Conservation (phyloP, 352 stramenopile species). For the Globisporangium spinosum region DNA sequence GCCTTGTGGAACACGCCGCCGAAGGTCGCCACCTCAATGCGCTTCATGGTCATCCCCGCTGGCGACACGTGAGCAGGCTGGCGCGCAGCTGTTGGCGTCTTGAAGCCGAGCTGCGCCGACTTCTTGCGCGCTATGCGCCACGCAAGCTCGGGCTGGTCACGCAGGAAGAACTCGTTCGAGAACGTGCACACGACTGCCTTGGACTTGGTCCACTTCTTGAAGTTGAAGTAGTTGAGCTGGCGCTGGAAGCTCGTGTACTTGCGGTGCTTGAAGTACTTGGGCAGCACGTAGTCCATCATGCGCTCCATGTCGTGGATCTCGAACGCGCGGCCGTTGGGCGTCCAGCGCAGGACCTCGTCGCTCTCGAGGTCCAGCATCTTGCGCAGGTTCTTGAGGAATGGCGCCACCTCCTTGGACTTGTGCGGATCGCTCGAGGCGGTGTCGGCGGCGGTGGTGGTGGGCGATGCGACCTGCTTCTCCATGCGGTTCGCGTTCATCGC, state of each 20-base stretch:
- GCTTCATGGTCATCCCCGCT: constrained; percentile 10
- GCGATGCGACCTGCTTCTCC: constrained; percentile 4
- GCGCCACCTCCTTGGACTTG: constrained; percentile 23
- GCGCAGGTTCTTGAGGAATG: constrained; percentile 30
- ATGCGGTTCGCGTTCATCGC: constrained; percentile 6
- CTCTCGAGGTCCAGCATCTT: constrained; percentile 36
- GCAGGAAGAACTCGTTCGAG: constrained; percentile 64
- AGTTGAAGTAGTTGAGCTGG: constrained; percentile 85
- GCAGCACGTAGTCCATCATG: constrained; percentile 64
- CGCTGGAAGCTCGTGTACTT: constrained; percentile 88
- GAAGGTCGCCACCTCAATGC: constrained; percentile 6
- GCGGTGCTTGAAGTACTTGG: constrained; percentile 84
- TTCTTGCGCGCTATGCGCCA: constrained; percentile 73
- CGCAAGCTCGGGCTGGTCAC: constrained; percentile 48
- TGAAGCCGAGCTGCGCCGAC: constrained; percentile 25
- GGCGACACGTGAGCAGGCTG: constrained; percentile 10
- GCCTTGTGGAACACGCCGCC: constrained; percentile 12
- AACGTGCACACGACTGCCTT: constrained; percentile 73
- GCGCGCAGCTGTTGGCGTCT: not conserved
- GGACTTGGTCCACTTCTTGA: constrained; percentile 77
- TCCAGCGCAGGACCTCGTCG: constrained; percentile 21
- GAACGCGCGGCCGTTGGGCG: constrained; percentile 61
- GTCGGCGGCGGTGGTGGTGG: not conserved
- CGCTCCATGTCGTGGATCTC: constrained; percentile 74
- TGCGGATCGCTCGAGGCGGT: not conserved